Evolutionary conservation across 164 flowering plant genomes (phyloP).

Genomic region (Houttuynia cordata): DNA sequence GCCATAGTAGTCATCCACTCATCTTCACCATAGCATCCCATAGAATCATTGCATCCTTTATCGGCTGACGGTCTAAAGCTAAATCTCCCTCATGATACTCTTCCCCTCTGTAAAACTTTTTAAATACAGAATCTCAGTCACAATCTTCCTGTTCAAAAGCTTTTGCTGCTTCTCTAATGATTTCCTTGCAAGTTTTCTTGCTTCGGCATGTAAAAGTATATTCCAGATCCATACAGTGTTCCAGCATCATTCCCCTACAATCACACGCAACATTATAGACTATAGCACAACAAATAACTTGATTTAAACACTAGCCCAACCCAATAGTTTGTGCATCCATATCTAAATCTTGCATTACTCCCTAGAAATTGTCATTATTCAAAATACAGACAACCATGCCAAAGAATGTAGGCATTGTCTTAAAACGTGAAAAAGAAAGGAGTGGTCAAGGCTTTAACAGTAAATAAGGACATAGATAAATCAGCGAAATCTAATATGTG

Average conservation of each 20-base stretch:
- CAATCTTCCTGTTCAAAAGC: constrained; percentile 51
- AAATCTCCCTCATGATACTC: constrained; percentile 81
- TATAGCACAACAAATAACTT: not conserved
- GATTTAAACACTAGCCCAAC: not conserved
- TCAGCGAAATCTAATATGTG: too few relatives aligned
- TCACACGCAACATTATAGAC: not conserved
- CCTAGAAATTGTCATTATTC: not conserved
- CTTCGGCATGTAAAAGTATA: constrained; percentile 83
- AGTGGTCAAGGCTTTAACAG: not conserved
- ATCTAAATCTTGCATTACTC: too few relatives aligned
- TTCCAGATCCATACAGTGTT: constrained; percentile 86
- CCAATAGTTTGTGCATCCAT: not conserved
- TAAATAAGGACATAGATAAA: too few relatives aligned
- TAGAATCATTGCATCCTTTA: constrained; percentile 84
- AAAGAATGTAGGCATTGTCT: too few relatives aligned
- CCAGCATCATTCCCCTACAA: constrained; percentile 84
- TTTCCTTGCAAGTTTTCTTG: constrained; percentile 66
- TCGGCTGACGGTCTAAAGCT: constrained; percentile 61
- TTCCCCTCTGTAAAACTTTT: constrained; percentile 88
- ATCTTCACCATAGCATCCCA: constrained; percentile 43
- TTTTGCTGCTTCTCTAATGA: constrained; percentile 58
- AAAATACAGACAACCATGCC: not conserved
- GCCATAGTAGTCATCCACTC: not conserved
- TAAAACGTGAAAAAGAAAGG: too few relatives aligned
- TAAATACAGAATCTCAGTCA: constrained; percentile 80